Evolutionary conservation across 805 yeast genomes (phyloP), one percentile per base, ranked within the genome.

Genomic region (Lachancea sp.): DNA sequence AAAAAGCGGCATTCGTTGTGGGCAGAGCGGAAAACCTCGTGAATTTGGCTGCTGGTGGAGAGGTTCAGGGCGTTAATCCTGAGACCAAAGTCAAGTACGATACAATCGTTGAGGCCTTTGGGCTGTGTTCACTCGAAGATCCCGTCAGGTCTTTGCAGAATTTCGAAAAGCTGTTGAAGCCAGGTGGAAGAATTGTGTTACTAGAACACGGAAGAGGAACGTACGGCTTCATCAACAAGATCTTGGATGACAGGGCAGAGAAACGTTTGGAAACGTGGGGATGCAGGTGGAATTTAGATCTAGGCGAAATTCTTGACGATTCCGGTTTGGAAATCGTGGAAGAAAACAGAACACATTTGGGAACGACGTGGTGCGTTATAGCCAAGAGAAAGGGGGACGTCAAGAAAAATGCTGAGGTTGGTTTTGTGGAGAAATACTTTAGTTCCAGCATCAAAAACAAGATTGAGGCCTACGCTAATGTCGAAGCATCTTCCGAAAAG

Each of bases 271-370:
- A 83, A 48, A 79, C 82, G 2, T 93, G 98, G 97, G 99, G 96
- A 1, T 93, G 99, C 65, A 73, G 98, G 59, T 93, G 98, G 97
- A 93, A 93, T 60, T 69, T 93, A 51, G 98, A 93, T 60, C 86
- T 93, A 53, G 95, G 90, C 19, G 95, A 84, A 55, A 72, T 93
- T 34, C 74, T 93, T 22, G 90, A 85, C 59, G 80, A 79, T 47
- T 81, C 95, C 6, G 95, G 95, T 0, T 70, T 93, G 45, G 90
- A 85, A 52, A 76, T 93, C 36, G 86, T 89, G 2, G 81, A 79
- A 53, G 91, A 86, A 57, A 79, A 78, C 50, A 72, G 95, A 52
- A 80, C 80, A 17, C 97, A 93, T 67, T 74, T 93, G 49, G 98
- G 98, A 17, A 85, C 98, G 1, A 88, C 96, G 4, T 90, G 93